A percentile compares a stretch with the other conserved stretches of the same genome.
These are phyloP conservation scores for Fusarium caatingaense DNA, from an alignment of 2,329 filamentous ascomycete species.

Conservation along the genomic window DNA sequence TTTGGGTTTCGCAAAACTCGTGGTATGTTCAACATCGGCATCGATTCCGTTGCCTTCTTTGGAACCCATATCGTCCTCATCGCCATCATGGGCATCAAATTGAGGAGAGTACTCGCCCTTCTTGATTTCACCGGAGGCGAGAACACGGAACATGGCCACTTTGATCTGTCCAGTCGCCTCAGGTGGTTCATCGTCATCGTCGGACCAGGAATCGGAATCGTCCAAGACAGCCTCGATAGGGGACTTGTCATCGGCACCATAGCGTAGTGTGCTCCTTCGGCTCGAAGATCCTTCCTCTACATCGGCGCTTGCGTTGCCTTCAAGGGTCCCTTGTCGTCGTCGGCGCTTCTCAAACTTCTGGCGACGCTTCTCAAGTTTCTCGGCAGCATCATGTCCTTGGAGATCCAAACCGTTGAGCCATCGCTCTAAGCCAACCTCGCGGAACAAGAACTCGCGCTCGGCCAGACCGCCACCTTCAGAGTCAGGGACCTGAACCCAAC, in stretches of 20 bases:
- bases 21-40: constrained; percentile 93
- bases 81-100: constrained; percentile 96
- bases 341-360: constrained; percentile 80
- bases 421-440: constrained; percentile 93
- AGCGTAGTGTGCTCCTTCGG: constrained; percentile 74
- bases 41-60: constrained; percentile 71
- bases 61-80: constrained; percentile 71
- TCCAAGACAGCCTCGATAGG: constrained; percentile 76
- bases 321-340: constrained; percentile 68
- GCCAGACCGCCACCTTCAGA: constrained; percentile 93
- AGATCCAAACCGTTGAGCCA: constrained; percentile 97
- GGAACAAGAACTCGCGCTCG: constrained; percentile 96
- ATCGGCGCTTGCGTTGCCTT: constrained; percentile 50
- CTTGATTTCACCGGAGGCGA: constrained; percentile 97
- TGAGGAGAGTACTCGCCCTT: constrained; percentile 98
- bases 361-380: constrained; percentile 88
- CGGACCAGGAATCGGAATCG: constrained; percentile 81
- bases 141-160: constrained; percentile 92
- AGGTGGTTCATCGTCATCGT: constrained; percentile 86
- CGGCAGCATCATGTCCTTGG: constrained; percentile 90
- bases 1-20: constrained; percentile 97
- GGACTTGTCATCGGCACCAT: constrained; percentile 79
- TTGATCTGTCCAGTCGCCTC: constrained; percentile 98
- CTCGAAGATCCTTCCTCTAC: constrained; percentile 57
- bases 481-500: constrained; percentile 95